Base-by-base conservation (phyloP, 805 yeast species). In the Pichia nanzhaoensis region DNA sequence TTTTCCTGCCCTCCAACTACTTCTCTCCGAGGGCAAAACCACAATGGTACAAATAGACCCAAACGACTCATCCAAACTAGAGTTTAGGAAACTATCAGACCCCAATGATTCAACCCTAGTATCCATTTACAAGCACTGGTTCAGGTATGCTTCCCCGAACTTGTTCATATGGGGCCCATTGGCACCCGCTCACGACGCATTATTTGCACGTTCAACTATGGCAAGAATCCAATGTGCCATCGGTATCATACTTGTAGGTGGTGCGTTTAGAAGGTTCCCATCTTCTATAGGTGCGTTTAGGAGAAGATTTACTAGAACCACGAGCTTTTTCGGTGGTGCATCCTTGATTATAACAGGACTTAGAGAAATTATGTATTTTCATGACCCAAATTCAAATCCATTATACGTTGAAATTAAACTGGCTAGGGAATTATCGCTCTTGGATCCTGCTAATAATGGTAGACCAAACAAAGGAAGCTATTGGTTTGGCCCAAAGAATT, bases 401-500 rank as follows among this genome's bases (percentile, higher is more conserved):
- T 49, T 56, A 16, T 59, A 52, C 35, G 50, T 60, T 14, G 66
- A 61, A 45, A 53, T 58, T 14, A 47, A 49, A 19, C 39, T 57
- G 20, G 64, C 64, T 7, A 47, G 59, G 35, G 46, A 48, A 32
- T 38, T 49, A 20, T 34, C 48, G 9, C 27, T 45, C 10, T 39
- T 50, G 18, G 40, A 55, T 74, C 22, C 51, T 53, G 33, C 63
- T 59, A 47, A 61, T 60, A 36, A 76, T 72, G 28, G 68, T 60
- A 39, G 21, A 24, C 32, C 33, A 5, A 41, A 42, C 21, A 58
- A 54, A 13, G 71, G 74, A 13, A 62, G 65, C 45, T 64, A 69
- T 59, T 77, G 77, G 78, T 68, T 60, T 51, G 82, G 82, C 0
- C 79, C 79, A 12, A 61, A 61, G 41, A 57, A 66, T 35, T 70